Conservation (phyloP, 108 stramenopile species). For the Pelagomonas calceolata region DNA sequence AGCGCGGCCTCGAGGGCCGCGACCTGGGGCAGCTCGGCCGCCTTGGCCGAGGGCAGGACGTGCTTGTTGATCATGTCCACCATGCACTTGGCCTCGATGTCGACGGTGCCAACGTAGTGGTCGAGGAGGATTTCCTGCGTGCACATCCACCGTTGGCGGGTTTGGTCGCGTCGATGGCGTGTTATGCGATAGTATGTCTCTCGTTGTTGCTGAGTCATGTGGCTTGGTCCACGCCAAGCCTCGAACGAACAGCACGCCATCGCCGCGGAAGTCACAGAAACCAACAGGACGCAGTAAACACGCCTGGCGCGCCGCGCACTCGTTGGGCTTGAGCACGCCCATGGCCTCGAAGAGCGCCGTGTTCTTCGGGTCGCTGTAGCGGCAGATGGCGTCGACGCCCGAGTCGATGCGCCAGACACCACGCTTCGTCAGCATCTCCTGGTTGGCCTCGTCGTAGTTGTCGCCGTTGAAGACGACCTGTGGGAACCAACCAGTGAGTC, state of each 20-base stretch:
- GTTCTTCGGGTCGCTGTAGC: slow-evolving; percentile 68
- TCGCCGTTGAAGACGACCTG: slow-evolving; percentile 92
- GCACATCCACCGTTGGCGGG: too few species aligned
- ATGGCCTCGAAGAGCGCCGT: slow-evolving; percentile 74
- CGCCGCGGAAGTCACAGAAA: too few species aligned
- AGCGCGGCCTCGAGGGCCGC: slow-evolving; percentile 57
- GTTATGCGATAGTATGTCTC: too few species aligned
- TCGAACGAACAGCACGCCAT: too few species aligned
- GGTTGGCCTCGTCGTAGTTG: slow-evolving; percentile 68
- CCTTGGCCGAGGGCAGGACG: slow-evolving; percentile 75
- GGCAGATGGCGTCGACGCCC: slow-evolving; percentile 78
- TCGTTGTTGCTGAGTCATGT: too few species aligned
- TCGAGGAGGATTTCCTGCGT: slow-evolving; percentile 71
- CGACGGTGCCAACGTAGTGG: slow-evolving; percentile 83
- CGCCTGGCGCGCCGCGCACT: slow-evolving; percentile 73
- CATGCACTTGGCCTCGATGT: slow-evolving; percentile 76
- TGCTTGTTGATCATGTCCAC: slow-evolving; percentile 88
- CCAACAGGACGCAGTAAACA: too few species aligned
- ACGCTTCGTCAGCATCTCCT: slow-evolving; percentile 67
- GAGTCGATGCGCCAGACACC: slow-evolving; percentile 86
- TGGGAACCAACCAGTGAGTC: too few species aligned
- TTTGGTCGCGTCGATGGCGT: too few species aligned
- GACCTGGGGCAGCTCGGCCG: slow-evolving; percentile 52
- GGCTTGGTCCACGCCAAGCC: too few species aligned
- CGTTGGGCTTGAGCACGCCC: slow-evolving; percentile 65